Base-by-base conservation (phyloP, 192 early-diverging fungal genomes). In the Oehlia diaphana region DNA sequence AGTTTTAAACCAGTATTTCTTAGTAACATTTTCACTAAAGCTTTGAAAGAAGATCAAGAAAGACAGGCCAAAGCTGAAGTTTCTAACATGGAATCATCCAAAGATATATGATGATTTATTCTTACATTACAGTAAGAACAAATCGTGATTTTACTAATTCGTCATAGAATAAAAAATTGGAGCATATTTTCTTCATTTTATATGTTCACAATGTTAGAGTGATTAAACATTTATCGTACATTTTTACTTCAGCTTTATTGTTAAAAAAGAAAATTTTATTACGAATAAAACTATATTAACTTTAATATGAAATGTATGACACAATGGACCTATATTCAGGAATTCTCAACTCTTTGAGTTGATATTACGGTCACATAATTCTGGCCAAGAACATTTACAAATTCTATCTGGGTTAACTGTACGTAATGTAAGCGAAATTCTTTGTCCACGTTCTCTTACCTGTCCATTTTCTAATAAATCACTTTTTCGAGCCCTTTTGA, bases 401-500 rank as follows among this genome's bases (percentile, higher is more conserved):
- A 35, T 53, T 39, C 12, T 58, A 23, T 31, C 63, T 14, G 44
- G 31, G 31, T 70, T 78, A 33, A 78, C 16, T 16, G 77, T 70
- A 49, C 77, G 49, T 10, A 78, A 66, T 39, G 77, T 78, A 70
- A 78, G 53, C 2, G 77, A 78, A 26, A 78, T 37, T 62, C 77
- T 69, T 78, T 69, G 31, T 23, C 31, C 49, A 47, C 77, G 39
- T 58, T 78, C 67, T 39, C 77, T 78, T 21, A 78, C 33, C 37
- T 14, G 49, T 61, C 77, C 77, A 71, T 78, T 61, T 9, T 78
- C 77, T 28, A 78, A 63, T 71, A 37, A 37, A 69, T 78, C 77
- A 70, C 66, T 69, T 61, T 70, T 78, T 14, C 77, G 23, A 62
- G 77, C 64, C 28, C 77, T 78, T 58, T 26, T 28, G n/a, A 58